Evolutionary conservation across 2,329 filamentous ascomycete genomes (phyloP).

Genomic region (Phialophora tarda): DNA sequence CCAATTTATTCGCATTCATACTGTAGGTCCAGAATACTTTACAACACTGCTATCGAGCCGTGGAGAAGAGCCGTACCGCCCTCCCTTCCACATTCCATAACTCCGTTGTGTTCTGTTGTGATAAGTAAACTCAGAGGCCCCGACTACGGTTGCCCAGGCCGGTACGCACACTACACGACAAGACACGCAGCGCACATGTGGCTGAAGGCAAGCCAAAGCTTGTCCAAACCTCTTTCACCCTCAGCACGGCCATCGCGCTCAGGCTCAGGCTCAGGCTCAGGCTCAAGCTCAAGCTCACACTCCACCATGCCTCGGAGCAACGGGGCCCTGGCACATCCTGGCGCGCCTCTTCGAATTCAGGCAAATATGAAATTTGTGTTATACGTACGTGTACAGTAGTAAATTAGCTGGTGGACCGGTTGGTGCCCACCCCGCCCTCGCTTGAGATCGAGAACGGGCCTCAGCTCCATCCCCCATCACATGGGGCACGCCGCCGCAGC

Average conservation of each 20-base stretch:
- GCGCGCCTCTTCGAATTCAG: conserved; percentile 1
- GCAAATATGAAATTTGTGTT: conserved; percentile 4
- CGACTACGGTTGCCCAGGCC: too few species aligned
- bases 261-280: not conserved
- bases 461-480: not conserved
- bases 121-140: not conserved
- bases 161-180: too few species aligned
- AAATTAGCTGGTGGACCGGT: not conserved
- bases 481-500: not conserved
- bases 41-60: not conserved
- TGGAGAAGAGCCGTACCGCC: not conserved
- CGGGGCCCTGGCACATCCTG: not conserved
- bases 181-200: not conserved
- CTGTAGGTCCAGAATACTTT: not conserved
- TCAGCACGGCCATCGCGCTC: not conserved
- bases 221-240: conserved; percentile 4
- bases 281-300: not conserved
- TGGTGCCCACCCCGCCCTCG: conserved; percentile 9
- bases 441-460: conserved; percentile 1
- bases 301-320: not conserved
- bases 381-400: not conserved
- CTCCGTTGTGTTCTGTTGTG: not conserved
- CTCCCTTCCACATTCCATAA: not conserved
- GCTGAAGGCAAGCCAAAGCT: conserved; percentile 3
- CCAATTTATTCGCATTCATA: not conserved